Conservation (phyloP, 1,139 yeast species). For the Geotrichum cucujoidarum region DNA sequence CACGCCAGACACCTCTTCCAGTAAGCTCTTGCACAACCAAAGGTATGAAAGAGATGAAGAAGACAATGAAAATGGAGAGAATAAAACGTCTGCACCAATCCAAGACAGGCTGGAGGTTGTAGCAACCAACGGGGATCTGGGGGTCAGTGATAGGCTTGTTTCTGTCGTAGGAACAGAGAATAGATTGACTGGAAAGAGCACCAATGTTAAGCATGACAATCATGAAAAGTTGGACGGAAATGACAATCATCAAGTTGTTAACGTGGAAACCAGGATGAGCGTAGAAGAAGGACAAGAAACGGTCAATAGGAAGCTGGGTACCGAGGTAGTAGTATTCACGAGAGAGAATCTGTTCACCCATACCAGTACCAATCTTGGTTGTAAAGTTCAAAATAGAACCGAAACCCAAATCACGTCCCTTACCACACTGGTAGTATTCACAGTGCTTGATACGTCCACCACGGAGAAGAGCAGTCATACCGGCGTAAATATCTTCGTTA, state of each 20-base stretch:
- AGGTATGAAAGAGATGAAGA: constrained; percentile 95
- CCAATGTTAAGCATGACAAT: constrained; percentile 88
- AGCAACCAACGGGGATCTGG: constrained; percentile 86
- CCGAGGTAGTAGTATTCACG: constrained; percentile 97
- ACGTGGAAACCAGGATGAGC: constrained; percentile 99
- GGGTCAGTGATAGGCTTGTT: constrained; percentile 83
- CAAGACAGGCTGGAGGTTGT: constrained; percentile 81
- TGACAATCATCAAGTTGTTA: constrained; percentile 90
- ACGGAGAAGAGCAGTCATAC: constrained; percentile 95
- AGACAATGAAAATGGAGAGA: constrained; percentile 94
- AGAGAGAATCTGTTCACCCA: constrained; percentile 99
- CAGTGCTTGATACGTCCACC: constrained; percentile 99
- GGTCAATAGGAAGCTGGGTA: constrained; percentile 93
- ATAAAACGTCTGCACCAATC: constrained; percentile 98
- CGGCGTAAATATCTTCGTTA: constrained; percentile 99
- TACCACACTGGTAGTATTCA: constrained; percentile 99
- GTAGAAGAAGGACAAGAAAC: constrained; percentile 94
- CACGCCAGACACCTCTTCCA: constrained; percentile 97
- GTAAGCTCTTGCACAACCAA: constrained; percentile 93
- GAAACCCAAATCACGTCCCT: constrained; percentile 99
- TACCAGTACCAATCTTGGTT: constrained; percentile 99
- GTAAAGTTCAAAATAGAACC: constrained; percentile 98
- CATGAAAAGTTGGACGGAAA: constrained; percentile 90
- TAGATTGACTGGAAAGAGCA: constrained; percentile 84
- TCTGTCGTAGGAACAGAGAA: constrained; percentile 76